Conservation (phyloP, 257 asterid genomes). For the Nicotiana paniculata region DNA sequence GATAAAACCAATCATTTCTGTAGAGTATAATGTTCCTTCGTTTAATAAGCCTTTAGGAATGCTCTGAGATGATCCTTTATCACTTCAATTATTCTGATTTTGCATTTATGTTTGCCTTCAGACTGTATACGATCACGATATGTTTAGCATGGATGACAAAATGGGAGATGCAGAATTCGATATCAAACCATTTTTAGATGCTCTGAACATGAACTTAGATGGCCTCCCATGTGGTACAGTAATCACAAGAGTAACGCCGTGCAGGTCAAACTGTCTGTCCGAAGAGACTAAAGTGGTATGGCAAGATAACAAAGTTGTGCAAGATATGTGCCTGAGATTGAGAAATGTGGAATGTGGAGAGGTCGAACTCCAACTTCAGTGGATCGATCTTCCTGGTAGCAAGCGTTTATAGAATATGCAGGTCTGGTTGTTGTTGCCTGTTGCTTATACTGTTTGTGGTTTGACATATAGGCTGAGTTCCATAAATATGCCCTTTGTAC, state of each 20-base stretch:
- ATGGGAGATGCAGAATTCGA: slow-evolving; percentile 64
- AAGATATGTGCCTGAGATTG: slow-evolving; percentile 50
- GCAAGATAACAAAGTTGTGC: slow-evolving; percentile 41
- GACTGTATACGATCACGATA: slow-evolving; percentile 69
- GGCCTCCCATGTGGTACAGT: slow-evolving; percentile 38
- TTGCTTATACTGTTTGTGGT: not conserved
- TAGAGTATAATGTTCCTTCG: not conserved
- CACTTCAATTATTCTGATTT: not conserved
- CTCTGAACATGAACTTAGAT: slow-evolving; percentile 20
- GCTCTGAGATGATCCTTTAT: not conserved
- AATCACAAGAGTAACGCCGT: slow-evolving; percentile 32
- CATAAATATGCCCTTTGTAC: not conserved
- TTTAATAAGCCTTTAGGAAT: not conserved
- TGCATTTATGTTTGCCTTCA: slow-evolving; percentile 11
- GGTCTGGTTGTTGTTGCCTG: not conserved
- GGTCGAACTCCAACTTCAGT: slow-evolving; percentile 50
- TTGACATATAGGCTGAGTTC: not conserved
- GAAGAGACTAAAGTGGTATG: slow-evolving; percentile 49
- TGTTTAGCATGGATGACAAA: slow-evolving; percentile 53
- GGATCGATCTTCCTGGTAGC: slow-evolving; percentile 27
- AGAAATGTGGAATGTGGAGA: slow-evolving; percentile 64
- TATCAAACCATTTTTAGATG: slow-evolving; percentile 35
- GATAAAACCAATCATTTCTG: not conserved
- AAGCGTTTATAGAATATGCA: not conserved
- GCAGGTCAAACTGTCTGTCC: slow-evolving; percentile 38